Conservation (phyloP, 1,284 basidiomycete species). For the Rhizoctonia solani region DNA sequence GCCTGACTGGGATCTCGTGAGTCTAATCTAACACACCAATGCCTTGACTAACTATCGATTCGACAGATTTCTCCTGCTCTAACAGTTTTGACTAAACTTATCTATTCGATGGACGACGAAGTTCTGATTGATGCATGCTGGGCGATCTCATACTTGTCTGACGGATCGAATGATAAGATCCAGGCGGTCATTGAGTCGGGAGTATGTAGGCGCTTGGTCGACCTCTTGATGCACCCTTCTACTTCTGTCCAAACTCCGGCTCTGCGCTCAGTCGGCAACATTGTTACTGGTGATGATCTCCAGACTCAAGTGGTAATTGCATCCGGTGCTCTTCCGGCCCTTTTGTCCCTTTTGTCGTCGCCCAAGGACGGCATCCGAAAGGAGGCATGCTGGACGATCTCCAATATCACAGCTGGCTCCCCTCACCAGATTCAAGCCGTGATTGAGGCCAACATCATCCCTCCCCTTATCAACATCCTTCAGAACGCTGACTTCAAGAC, state of each 20-base stretch:
- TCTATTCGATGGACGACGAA: constrained; percentile 99
- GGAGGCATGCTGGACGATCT: constrained; percentile 99
- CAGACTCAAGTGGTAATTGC: constrained; percentile 67
- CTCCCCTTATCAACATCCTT: constrained; percentile 98
- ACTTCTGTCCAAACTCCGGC: constrained; percentile 73
- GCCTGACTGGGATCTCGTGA: constrained; percentile 90
- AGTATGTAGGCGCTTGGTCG: constrained; percentile 95
- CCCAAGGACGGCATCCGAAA: constrained; percentile 68
- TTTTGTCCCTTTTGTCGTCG: constrained; percentile 59
- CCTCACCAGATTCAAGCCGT: constrained; percentile 92
- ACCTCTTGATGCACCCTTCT: constrained; percentile 95
- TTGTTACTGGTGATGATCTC: constrained; percentile 66
- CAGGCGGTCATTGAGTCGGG: constrained; percentile 99
- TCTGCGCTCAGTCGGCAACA: constrained; percentile 65
- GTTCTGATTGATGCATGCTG: constrained; percentile 99
- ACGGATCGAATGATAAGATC: constrained; percentile 99
- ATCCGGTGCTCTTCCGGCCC: constrained; percentile 60
- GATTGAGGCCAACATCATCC: constrained; percentile 77
- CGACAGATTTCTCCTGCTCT: constrained; percentile 92
- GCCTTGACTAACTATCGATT: background rate
- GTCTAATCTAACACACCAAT: constrained; percentile 34
- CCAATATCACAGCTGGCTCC: constrained; percentile 97
- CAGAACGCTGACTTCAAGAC: constrained; percentile 99
- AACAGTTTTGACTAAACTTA: constrained; percentile 94
- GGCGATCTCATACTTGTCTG: constrained; percentile 99